Conservation (phyloP, 495 filamentous ascomycete species). For the Daldinia decipiens region DNA sequence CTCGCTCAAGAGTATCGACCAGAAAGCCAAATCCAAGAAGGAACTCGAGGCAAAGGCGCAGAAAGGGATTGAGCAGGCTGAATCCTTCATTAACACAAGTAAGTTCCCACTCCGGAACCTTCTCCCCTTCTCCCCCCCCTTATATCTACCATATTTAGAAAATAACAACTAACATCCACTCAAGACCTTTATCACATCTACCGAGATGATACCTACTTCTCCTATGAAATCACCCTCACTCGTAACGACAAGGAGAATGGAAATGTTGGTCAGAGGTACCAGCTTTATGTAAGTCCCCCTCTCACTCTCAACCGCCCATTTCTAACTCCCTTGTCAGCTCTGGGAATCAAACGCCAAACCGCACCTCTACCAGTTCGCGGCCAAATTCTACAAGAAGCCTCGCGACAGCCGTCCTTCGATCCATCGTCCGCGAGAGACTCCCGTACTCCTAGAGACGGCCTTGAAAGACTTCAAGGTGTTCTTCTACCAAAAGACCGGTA, state of each 20-base stretch:
- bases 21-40: slow-evolving; percentile 22
- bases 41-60: slow-evolving; percentile 50
- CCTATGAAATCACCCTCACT: slow-evolving; percentile 48
- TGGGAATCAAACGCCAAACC: slow-evolving; percentile 60
- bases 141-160: background rate
- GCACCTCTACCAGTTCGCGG: slow-evolving; percentile 53
- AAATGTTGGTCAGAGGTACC: slow-evolving; percentile 44
- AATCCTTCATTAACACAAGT: slow-evolving; percentile 52
- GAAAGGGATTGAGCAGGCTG: slow-evolving; percentile 60
- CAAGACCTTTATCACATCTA: slow-evolving; percentile 42
- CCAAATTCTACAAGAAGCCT: slow-evolving; percentile 50
- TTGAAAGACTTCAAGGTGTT: slow-evolving; percentile 62
- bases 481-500: slow-evolving; percentile 65
- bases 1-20: slow-evolving; percentile 29
- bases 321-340: slow-evolving; percentile 45
- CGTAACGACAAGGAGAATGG: slow-evolving; percentile 40
- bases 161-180: background rate
- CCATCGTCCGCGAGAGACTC: slow-evolving; percentile 40
- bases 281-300: slow-evolving; percentile 47
- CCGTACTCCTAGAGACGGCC: slow-evolving; percentile 48
- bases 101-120: slow-evolving; percentile 14
- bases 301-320: slow-evolving; percentile 1
- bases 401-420: slow-evolving; percentile 41
- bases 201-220: slow-evolving; percentile 49
- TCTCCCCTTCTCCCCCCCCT: no score